phyloP scores from a whole-genome alignment of 805 yeast species.

The Blastobotrys muscicola region DNA sequence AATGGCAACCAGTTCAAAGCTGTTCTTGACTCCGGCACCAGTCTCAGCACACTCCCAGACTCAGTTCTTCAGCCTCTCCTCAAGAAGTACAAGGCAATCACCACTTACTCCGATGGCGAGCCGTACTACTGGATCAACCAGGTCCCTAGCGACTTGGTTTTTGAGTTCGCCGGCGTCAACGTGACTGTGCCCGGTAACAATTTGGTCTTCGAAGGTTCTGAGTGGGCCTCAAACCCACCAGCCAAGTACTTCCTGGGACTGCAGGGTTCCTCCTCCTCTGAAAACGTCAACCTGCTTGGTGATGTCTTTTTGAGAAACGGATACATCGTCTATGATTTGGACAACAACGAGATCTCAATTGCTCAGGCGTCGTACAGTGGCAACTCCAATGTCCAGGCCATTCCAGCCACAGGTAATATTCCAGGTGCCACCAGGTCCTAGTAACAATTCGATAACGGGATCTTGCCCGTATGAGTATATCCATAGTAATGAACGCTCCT shows the following conservation, averaged over 20 bases:
- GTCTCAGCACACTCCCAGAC: slow-evolving; percentile 25
- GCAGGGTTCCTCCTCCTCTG: slow-evolving; percentile 18
- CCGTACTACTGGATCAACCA: slow-evolving; percentile 1
- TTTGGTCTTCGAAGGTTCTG: too few relatives aligned
- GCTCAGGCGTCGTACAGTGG: slow-evolving; percentile 33
- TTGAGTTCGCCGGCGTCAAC: neutral
- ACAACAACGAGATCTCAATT: slow-evolving; percentile 40
- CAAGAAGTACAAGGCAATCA: neutral
- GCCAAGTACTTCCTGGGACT: neutral
- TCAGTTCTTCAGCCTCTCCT: slow-evolving; percentile 1
- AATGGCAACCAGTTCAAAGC: slow-evolving; percentile 18
- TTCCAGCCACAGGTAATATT: slow-evolving; percentile 6
- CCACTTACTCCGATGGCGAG: neutral
- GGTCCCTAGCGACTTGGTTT: neutral
- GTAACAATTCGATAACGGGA: too few relatives aligned
- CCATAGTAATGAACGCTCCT: too few relatives aligned
- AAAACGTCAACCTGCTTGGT: slow-evolving; percentile 29
- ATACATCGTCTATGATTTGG: slow-evolving; percentile 48
- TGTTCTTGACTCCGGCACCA: slow-evolving; percentile 45
- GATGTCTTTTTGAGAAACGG: slow-evolving; percentile 43
- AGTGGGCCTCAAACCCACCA: slow-evolving; percentile 1
- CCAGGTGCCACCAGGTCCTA: neutral
- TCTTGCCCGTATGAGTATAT: too few relatives aligned
- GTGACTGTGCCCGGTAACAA: neutral
- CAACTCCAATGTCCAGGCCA: slow-evolving; percentile 19